phyloP scores from a whole-genome alignment of 2,329 filamentous ascomycete species.

The Aspergillus sp. region DNA sequence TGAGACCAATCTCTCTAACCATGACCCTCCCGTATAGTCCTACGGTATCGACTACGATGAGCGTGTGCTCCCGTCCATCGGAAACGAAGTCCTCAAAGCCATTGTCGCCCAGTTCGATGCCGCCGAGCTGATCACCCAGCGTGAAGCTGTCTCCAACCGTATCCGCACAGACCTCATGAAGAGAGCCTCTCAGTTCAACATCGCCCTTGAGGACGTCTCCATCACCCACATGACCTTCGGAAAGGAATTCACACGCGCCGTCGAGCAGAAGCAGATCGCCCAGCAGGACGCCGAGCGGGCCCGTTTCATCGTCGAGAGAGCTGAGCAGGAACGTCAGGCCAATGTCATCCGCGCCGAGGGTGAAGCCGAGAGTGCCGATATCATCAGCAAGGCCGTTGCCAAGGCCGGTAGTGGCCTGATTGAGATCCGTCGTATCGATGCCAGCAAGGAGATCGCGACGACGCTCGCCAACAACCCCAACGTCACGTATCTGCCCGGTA shows the following conservation, averaged over 20 bases:
- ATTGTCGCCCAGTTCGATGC: constrained; percentile 99
- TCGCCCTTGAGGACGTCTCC: constrained; percentile 95
- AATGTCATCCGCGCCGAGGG: constrained; percentile 98
- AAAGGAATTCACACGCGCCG: constrained; percentile 96
- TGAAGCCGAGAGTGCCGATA: constrained; percentile 94
- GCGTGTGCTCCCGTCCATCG: constrained; percentile 95
- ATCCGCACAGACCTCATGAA: constrained; percentile 90
- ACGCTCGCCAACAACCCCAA: constrained; percentile 89
- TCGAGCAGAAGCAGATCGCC: constrained; percentile 99
- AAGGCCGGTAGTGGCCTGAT: constrained; percentile 93
- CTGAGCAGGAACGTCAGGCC: constrained; percentile 97
- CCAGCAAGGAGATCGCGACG: constrained; percentile 90
- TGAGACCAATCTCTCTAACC: background rate
- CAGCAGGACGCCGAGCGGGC: constrained; percentile 98
- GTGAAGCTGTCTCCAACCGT: constrained; percentile 92
- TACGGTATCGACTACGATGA: constrained; percentile 99
- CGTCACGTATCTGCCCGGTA: constrained; percentile 87
- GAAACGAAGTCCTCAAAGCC: constrained; percentile 98
- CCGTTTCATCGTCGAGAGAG: constrained; percentile 96
- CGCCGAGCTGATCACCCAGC: constrained; percentile 96
- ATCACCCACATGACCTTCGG: constrained; percentile 99
- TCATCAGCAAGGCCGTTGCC: constrained; percentile 88
- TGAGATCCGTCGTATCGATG: constrained; percentile 96
- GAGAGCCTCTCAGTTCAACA: constrained; percentile 97
- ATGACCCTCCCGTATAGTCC: constrained; percentile 58